Base-by-base conservation (phyloP, 2,329 filamentous ascomycete genomes). In the Huntiella bhutanensis region DNA sequence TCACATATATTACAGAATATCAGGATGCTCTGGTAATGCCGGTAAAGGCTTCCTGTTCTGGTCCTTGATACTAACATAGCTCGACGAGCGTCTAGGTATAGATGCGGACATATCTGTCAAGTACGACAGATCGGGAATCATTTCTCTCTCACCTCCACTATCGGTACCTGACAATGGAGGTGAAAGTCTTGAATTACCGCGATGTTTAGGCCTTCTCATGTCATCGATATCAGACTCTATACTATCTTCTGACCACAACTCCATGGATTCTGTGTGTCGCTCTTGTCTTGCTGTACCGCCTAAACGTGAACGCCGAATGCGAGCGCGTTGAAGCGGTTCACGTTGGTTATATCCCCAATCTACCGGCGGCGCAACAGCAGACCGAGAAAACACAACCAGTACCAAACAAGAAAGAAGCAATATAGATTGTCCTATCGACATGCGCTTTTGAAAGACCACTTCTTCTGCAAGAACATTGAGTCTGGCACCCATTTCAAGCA, bases 391-490 rank as follows among this genome's bases (percentile, higher is more conserved):
- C 34, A 96, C 78, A 16, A 95, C 83, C 1, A 98, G 70, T 0
- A 82, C 78, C 7, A 98, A 73, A 54, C 86, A 94, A 40, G 88
- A 76, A 0, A 96, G 72, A 4, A 96, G 72, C 6, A 98, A 70
- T 4, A 92, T 75, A 40, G 82, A 86, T 60, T 96, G 91, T 33
- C 94, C 74, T 49, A 96, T 91, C 4, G 83, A 83, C 77, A 96
- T 92, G 51, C 88, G 75, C 62, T 95, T 95, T 62, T 81, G 77
- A 54, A 81, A 81, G 33, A 80, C 73, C 17, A 96, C 75, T 61
- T 98, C 91, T 56, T 96, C 88, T n/a, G 88, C 88, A 8, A 98
- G 71, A 32, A 96, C 70, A 49, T 82, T 87, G 36, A 98, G 72
- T 17, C 91, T 75, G 6, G 77, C 67, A 55, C 79, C 83, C 45